Evolutionary conservation across 73 alveolate species (phyloP), one percentile per base, ranked within the genome.

Genomic region (Paramecium octaurelia): DNA sequence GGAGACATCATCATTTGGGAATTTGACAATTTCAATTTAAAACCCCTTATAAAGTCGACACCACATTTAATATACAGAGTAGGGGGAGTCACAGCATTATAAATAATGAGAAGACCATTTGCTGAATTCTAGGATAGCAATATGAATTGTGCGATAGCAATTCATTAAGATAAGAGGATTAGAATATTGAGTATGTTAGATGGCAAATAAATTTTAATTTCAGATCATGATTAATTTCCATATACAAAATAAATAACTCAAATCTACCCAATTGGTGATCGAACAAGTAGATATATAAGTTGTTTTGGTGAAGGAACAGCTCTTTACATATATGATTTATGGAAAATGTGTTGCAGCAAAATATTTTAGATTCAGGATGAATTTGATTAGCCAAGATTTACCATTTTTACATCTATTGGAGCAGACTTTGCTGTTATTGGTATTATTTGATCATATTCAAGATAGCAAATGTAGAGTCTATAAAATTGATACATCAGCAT

Each of bases 291-390:
- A 80, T 80, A 80, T 80, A 42, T 80, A 3, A 12, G 48, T 21
- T 80, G 91, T 44, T 80, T 80, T 80, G 91, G 91, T 11, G 43
- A 80, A 35, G 91, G 91, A 44, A 80, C 70, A 44, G 91, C 91
- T 20, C 31, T 80, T 43, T 80, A 80, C 35, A 80, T 80, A 23
- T 80, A 80, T 23, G 91, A 80, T 80, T 44, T 80, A 80, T 80
- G 91, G 91, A 80, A 80, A 48, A 80, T 80, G 91, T 80, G 91
- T 80, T 80, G 91, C 58, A 80, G 91, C 18, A 80, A 80, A 48
- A 80, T 80, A 80, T 80, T 80, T 35, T 48, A 80, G 16, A 44
- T 80, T 14, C n/a, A 21, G 16, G 91, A 80, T 80, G 91, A 80
- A 24, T 80, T 80, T 80, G 91, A 80, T 40, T 43, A 59, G 7